Percentiles rank a stretch among this genome's conserved stretches.
Evolutionary conservation across 148 eudicot species (phyloP).

Genomic region (Camellia granthamiana): DNA sequence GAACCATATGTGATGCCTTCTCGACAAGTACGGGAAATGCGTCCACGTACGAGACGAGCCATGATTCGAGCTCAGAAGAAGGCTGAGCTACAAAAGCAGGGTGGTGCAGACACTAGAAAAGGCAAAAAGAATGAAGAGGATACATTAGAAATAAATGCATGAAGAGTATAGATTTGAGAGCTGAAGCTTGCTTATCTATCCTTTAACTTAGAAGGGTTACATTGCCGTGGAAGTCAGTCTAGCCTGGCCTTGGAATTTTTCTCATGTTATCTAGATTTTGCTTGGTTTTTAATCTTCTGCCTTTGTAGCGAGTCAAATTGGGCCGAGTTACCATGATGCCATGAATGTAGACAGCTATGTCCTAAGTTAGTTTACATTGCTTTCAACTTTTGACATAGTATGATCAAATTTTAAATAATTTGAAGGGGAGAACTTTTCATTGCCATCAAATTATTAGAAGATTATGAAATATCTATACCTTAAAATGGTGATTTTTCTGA

Average conservation of each 20-base stretch:
- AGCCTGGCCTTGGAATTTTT: not conserved
- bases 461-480: too few species aligned
- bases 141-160: conserved; percentile 7
- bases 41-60: conserved; percentile 87
- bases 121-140: conserved; percentile 43
- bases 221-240: not conserved
- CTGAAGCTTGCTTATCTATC: conserved; percentile 4
- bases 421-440: too few species aligned
- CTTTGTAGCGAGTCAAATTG: too few species aligned
- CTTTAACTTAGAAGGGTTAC: not conserved
- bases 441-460: too few species aligned
- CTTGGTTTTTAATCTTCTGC: too few species aligned
- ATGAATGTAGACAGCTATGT: too few species aligned
- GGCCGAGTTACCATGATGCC: too few species aligned
- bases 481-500: too few species aligned
- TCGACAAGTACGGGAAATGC: conserved; percentile 84
- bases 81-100: conserved; percentile 59
- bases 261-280: not conserved
- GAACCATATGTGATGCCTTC: conserved; percentile 80
- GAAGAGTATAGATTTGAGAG: not conserved
- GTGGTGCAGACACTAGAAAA: conserved; percentile 33
- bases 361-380: too few species aligned
- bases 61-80: conserved; percentile 83
- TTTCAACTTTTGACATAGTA: too few species aligned
- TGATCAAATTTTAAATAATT: too few species aligned